Evolutionary conservation across 805 yeast genomes (phyloP).

Genomic region (Wickerhamomyces xylosicus): DNA sequence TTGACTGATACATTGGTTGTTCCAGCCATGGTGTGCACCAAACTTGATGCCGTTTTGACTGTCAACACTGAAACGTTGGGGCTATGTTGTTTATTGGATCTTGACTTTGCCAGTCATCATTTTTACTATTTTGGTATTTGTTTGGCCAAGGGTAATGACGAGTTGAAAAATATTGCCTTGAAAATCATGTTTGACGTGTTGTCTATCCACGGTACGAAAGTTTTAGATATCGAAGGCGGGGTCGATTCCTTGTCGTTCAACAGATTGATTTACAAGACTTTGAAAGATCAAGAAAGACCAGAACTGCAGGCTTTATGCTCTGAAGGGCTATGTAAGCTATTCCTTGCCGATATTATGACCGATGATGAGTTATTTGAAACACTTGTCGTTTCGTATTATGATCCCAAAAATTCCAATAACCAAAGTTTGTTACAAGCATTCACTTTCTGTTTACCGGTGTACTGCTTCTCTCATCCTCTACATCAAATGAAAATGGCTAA

Average conservation of each 20-base stretch:
- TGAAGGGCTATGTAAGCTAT: slow-evolving; percentile 76
- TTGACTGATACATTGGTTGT: slow-evolving; percentile 67
- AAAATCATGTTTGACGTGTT: slow-evolving; percentile 70
- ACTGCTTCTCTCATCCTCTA: slow-evolving; percentile 60
- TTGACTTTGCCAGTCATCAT: slow-evolving; percentile 52
- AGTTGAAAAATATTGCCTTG: slow-evolving; percentile 50
- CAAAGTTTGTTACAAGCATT: slow-evolving; percentile 67
- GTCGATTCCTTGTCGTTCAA: slow-evolving; percentile 61
- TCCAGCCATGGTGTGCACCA: slow-evolving; percentile 63
- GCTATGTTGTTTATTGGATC: slow-evolving; percentile 64
- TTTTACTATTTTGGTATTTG: slow-evolving; percentile 59
- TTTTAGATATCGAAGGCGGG: slow-evolving; percentile 49
- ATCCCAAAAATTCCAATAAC: slow-evolving; percentile 52
- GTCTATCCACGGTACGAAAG: slow-evolving; percentile 63
- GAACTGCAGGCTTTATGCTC: slow-evolving; percentile 72
- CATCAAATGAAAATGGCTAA: slow-evolving; percentile 63
- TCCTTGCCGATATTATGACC: slow-evolving; percentile 62
- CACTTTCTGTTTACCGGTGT: slow-evolving; percentile 82
- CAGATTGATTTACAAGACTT: slow-evolving; percentile 55
- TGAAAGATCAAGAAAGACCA: slow-evolving; percentile 47
- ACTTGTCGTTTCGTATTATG: slow-evolving; percentile 63
- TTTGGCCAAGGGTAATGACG: slow-evolving; percentile 55
- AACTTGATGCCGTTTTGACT: slow-evolving; percentile 37
- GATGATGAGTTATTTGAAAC: slow-evolving; percentile 67
- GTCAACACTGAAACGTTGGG: slow-evolving; percentile 73